Conservation (phyloP, 1,284 basidiomycete genomes). For the Boletus nobilissimus region DNA sequence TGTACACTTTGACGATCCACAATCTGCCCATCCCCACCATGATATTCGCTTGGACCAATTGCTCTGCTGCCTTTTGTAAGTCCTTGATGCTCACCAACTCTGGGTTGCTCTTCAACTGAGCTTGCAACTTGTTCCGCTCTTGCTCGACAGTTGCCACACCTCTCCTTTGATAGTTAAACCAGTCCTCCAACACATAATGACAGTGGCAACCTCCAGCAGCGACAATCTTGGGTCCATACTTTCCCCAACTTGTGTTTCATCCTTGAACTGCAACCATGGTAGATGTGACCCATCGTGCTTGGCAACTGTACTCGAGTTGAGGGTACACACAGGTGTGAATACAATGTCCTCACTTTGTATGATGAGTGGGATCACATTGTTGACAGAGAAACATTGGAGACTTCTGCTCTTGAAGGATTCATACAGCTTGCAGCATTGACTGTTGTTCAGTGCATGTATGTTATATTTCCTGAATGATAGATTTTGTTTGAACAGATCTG, state of each 20-base stretch:
- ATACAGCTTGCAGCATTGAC: neutral
- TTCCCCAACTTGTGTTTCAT: neutral
- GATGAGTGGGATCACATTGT: neutral
- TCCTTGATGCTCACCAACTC: too few relatives aligned
- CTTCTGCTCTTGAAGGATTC: neutral
- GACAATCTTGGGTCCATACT: neutral
- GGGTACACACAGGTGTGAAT: too few relatives aligned
- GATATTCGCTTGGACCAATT: too few relatives aligned
- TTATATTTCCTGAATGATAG: neutral
- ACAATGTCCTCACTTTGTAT: neutral
- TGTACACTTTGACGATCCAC: too few relatives aligned
- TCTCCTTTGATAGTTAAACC: neutral
- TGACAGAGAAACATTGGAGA: neutral
- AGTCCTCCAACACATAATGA: neutral
- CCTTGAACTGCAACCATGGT: neutral
- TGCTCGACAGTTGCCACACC: neutral
- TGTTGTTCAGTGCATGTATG: rapidly evolving
- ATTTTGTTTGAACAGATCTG: neutral
- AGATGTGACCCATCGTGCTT: neutral
- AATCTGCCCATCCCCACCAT: too few relatives aligned
- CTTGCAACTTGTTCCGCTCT: neutral
- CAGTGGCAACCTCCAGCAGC: neutral
- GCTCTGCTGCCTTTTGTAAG: too few relatives aligned
- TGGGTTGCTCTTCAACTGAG: too few relatives aligned
- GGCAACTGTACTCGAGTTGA: too few relatives aligned